Percentiles rank a stretch among this genome's conserved stretches.
Conservation (phyloP, 1,139 yeast genomes). For the Hyphopichia khmerensis region DNA sequence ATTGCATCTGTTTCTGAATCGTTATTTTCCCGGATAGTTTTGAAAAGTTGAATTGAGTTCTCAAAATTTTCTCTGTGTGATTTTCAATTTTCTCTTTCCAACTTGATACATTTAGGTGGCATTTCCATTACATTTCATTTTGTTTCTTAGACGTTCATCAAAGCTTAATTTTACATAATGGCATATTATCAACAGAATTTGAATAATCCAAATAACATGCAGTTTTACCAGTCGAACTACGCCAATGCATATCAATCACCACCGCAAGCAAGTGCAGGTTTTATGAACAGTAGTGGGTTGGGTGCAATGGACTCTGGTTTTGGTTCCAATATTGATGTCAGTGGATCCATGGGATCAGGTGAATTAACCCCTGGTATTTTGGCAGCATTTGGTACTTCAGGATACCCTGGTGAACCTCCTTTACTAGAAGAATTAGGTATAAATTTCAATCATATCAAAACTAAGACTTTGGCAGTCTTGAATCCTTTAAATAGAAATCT, state of each 20-base stretch:
- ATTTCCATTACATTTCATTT: not conserved
- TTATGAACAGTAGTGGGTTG: conserved; percentile 15
- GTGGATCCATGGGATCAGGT: conserved; percentile 49
- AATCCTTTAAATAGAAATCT: conserved; percentile 65
- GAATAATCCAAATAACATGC: conserved; percentile 40
- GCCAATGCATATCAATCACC: conserved; percentile 28
- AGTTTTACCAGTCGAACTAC: conserved; percentile 46
- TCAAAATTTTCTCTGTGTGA: no score
- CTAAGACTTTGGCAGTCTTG: conserved; percentile 83
- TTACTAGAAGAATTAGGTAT: conserved; percentile 90
- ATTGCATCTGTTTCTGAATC: no score
- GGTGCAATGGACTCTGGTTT: conserved; percentile 44
- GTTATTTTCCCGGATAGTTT: no score
- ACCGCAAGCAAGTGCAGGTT: conserved; percentile 13
- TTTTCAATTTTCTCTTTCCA: no score
- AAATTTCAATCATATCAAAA: conserved; percentile 82
- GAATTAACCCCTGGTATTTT: conserved; percentile 74
- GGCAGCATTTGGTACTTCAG: conserved; percentile 92
- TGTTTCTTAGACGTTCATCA: no score
- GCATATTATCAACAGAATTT: conserved; percentile 42
- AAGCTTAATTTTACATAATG: conserved; percentile 17
- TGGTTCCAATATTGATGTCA: conserved; percentile 39
- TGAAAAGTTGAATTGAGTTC: no score
- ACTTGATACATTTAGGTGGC: not conserved
- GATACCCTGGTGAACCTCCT: conserved; percentile 94